Base-by-base conservation (phyloP, 768 basidiomycete genomes). In the Leccinum subtestaceum region DNA sequence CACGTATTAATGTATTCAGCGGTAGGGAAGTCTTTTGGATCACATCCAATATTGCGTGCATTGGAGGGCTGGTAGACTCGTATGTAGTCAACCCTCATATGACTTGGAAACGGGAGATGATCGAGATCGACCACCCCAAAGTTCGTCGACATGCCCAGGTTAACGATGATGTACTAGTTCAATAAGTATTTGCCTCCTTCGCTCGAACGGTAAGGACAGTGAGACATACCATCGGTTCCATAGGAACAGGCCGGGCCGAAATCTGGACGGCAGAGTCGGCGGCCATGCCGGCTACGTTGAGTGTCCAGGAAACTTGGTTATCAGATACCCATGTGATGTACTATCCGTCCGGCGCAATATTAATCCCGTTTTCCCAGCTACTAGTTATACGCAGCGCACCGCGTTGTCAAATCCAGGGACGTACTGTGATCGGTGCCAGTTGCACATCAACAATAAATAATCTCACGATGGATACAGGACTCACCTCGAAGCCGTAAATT, bases 301-400 rank as follows among this genome's bases (percentile, higher is more conserved):
- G 68, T 4, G 89, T 92, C 94, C 94, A 95, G 9, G 87, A 75
- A 25, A 80, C 67, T 63, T 84, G 77, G 70, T 84, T 83, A 64
- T 87, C 78, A 57, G 84, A 80, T 58, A 95, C 77, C 94, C 94
- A 96, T 3, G 90, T 83, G 64, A 95, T 92, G 67, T 95, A 96
- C 86, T 88, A 58, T 34, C 38, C 53, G 21, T 46, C 23, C 15
- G 5, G 32, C 19, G 19, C 27, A 53, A 31, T 43, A 25, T 66
- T 4, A 60, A 40, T 27, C 34, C 9, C 21, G 5, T 43, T 29
- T 25, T 31, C 29, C 17, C 32, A 47, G 19, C 43, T 40, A 5
- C 19, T 19, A 34, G 12, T 25, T n/a, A 47, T 45, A 21, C 53
- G 32, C 31, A 36, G 74, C 84, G 61, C 65, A 88, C 84, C 29